These are phyloP conservation scores for Tolypocladium ophioglossoides DNA, from an alignment of 2,329 filamentous ascomycete genomes.

Conservation along the genomic window DNA sequence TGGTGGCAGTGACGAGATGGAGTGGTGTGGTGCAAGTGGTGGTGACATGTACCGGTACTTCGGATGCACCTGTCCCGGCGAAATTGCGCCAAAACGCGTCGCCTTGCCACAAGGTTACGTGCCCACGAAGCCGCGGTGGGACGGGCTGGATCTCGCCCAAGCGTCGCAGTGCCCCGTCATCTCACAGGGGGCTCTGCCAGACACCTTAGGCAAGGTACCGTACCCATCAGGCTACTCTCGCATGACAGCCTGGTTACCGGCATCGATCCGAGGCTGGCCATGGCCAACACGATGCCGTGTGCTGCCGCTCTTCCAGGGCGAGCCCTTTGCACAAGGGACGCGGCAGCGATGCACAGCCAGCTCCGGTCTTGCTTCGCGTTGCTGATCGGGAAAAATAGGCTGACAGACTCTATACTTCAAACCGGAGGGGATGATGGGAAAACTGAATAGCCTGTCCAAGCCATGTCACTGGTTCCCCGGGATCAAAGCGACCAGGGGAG, in stretches of 20 bases:
- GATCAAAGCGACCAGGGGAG: too few relatives aligned
- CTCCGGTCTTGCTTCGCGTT: not conserved
- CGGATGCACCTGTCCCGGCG: conserved; percentile 1
- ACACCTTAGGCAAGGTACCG: too few relatives aligned
- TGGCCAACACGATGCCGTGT: too few relatives aligned
- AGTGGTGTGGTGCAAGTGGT: not conserved
- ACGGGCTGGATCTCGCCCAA: not conserved
- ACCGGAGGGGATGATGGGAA: not conserved
- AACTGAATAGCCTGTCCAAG: not conserved
- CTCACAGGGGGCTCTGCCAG: not conserved
- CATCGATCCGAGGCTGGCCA: not conserved
- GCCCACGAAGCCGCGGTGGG: not conserved
- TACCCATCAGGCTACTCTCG: too few relatives aligned
- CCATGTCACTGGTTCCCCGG: too few relatives aligned
- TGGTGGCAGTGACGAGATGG: not conserved
- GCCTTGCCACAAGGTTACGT: not conserved
- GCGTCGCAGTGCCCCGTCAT: not conserved
- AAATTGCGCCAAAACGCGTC: conserved; percentile 6
- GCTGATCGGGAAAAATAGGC: too few relatives aligned
- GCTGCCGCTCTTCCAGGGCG: not conserved
- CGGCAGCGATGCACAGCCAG: not conserved
- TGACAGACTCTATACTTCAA: too few relatives aligned
- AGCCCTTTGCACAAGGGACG: not conserved
- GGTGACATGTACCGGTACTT: conserved; percentile 11
- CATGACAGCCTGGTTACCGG: not conserved